A percentile compares a stretch with the other conserved stretches of the same genome.
Evolutionary conservation across 768 basidiomycete species (phyloP).

Genomic region (Pleurotus citrinopileatus): DNA sequence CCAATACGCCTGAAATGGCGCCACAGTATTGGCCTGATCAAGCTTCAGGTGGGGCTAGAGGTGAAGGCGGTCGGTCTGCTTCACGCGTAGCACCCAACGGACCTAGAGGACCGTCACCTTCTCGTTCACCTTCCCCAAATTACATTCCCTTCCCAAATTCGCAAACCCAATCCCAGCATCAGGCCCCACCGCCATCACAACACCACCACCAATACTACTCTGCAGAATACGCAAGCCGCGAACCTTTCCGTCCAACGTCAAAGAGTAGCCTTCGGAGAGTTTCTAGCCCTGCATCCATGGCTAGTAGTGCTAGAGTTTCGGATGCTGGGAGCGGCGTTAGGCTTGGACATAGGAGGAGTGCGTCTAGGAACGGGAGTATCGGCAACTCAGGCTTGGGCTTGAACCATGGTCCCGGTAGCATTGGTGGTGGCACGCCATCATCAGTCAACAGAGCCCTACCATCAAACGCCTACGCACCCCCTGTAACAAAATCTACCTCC

Average conservation of each 20-base stretch:
- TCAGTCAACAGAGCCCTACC: conserved; percentile 3
- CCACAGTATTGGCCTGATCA: conserved; percentile 4
- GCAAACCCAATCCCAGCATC: no score
- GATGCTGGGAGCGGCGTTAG: not conserved
- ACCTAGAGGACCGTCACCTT: not conserved
- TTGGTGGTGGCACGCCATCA: not conserved
- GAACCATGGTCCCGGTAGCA: no score
- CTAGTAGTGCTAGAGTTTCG: not conserved
- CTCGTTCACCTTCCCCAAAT: conserved; percentile 1
- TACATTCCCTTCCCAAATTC: conserved; percentile 1
- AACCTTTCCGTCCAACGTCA: not conserved
- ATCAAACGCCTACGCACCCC: not conserved
- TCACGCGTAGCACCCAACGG: not conserved
- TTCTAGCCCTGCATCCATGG: not conserved
- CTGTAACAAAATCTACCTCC: not conserved
- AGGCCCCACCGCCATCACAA: no score
- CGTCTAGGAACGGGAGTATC: not conserved
- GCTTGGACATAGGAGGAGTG: not conserved
- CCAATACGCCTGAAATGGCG: conserved; percentile 5
- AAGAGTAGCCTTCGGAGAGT: not conserved
- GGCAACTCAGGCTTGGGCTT: no score
- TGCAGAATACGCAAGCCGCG: not conserved
- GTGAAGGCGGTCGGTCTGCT: not conserved
- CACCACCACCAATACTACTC: not conserved
- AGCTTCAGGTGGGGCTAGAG: not conserved